Base-by-base conservation (phyloP, 2,329 filamentous ascomycete species). In the Colletotrichum theobromicola region DNA sequence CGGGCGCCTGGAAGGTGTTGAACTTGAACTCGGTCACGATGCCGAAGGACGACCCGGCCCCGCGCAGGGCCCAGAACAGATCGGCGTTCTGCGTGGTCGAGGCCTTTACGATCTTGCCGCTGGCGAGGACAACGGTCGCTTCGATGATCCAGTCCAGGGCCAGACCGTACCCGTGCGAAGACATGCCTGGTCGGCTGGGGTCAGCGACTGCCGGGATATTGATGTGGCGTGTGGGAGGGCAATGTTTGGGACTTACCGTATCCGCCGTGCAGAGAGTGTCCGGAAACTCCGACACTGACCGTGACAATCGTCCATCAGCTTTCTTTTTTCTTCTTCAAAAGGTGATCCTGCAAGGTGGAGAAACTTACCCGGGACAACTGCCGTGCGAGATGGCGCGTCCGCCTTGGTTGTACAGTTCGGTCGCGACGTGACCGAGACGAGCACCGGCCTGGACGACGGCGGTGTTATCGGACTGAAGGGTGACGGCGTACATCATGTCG, bases 331-430 rank as follows among this genome's bases (percentile, higher is more conserved):
- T 68, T 12, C 13, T 28, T 6, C 2, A 21, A 60, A 4, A 16
- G 12, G 16, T n/a, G n/a, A n/a, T n/a, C 12, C 12, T 37, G 7
- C 4, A 7, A n/a, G 9, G 3, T 15, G 24, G 5, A 37, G 26
- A 15, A 62, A 74, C 84, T 81, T 77, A 88, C 87, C 85, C 87
- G 5, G 88, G 87, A 75, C 88, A 90, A 2, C 88, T 88, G n/a
- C 88, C 88, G 63, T 90, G 88, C 30, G 86, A 82, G 5, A 90
- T 81, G 3, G 85, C 88, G 16, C 79, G 85, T 77, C 74, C 77
- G 0, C 82, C 83, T 65, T 86, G 82, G 18, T 79, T 78, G 63
- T 82, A 84, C 5, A 88, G 78, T 74, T 86, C 82, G 5, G 74
- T 79, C 0, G 85, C 86, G 8, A 88, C 82, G 65, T 87, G 85